Evolutionary conservation across 305 asterid species (phyloP).

Genomic region (Fraxinus angustifolia): DNA sequence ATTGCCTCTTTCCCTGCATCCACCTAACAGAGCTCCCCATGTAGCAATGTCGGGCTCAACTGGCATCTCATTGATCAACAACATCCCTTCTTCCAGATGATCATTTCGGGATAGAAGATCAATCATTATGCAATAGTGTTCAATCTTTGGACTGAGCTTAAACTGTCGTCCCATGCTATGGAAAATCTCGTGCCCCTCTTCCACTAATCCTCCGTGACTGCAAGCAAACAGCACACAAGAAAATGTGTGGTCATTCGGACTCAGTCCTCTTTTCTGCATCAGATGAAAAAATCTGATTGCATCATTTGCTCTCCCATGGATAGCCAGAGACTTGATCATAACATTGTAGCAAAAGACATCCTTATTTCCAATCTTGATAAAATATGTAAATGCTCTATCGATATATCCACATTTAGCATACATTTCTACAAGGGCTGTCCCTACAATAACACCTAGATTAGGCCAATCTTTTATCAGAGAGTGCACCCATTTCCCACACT

Average conservation of each 20-base stretch:
- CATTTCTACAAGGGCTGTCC: slow-evolving; percentile 44
- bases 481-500: slow-evolving; percentile 43
- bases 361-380: slow-evolving; percentile 35
- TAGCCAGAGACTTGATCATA: slow-evolving; percentile 42
- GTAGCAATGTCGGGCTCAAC: slow-evolving; percentile 35
- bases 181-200: slow-evolving; percentile 33
- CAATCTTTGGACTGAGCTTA: slow-evolving; percentile 24
- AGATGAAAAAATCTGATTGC: slow-evolving; percentile 34
- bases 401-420: slow-evolving; percentile 52
- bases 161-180: slow-evolving; percentile 23
- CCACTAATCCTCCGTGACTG: slow-evolving; percentile 41
- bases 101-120: slow-evolving; percentile 41
- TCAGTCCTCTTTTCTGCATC: slow-evolving; percentile 30
- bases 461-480: slow-evolving; percentile 33
- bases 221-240: slow-evolving; percentile 42
- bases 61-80: slow-evolving; percentile 30
- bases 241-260: slow-evolving; percentile 33
- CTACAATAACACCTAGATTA: slow-evolving; percentile 32
- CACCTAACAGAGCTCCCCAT: slow-evolving; percentile 41
- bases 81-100: slow-evolving; percentile 33
- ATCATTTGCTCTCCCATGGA: slow-evolving; percentile 43
- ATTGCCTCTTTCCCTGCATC: slow-evolving; percentile 37
- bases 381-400: slow-evolving; percentile 28
- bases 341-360: slow-evolving; percentile 48
- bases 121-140: slow-evolving; percentile 40